These are phyloP conservation scores for Botrytis sinoallii DNA, from an alignment of 2,329 filamentous ascomycete genomes.

Conservation along the genomic window DNA sequence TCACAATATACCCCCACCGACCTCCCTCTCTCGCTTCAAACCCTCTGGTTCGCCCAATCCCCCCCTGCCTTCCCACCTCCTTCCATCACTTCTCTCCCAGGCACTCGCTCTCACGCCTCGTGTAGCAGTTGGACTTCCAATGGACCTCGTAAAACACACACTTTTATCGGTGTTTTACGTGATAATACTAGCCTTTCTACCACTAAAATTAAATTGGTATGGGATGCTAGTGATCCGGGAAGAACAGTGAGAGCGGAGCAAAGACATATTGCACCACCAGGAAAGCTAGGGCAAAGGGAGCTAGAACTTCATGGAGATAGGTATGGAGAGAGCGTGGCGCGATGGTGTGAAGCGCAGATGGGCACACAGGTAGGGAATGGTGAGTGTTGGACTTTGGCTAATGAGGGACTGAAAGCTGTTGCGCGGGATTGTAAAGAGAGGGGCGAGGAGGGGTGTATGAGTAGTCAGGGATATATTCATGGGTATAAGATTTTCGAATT, in stretches of 20 bases:
- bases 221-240: conserved; percentile 38
- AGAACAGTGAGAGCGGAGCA: conserved; percentile 38
- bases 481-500: conserved; percentile 37
- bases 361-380: conserved; percentile 40
- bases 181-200: conserved; percentile 36
- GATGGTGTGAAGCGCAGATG: conserved; percentile 35
- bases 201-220: conserved; percentile 39
- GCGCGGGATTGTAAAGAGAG: conserved; percentile 25
- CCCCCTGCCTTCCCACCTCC: conserved; percentile 32
- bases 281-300: conserved; percentile 26
- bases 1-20: background rate
- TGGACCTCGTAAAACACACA: conserved; percentile 33
- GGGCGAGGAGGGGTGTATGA: conserved; percentile 36
- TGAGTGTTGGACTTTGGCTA: conserved; percentile 41
- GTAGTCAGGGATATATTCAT: conserved; percentile 36
- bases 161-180: conserved; percentile 36
- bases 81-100: conserved; percentile 24
- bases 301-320: conserved; percentile 26
- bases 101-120: conserved; percentile 22
- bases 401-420: conserved; percentile 35
- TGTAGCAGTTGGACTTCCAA: conserved; percentile 30
- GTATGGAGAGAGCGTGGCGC: conserved; percentile 37
- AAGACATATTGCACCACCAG: conserved; percentile 36
- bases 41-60: conserved; percentile 36
- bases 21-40: conserved; percentile 36